These are phyloP conservation scores for Margaritispora aquatica DNA, from an alignment of 495 filamentous ascomycete species.

Conservation along the genomic window DNA sequence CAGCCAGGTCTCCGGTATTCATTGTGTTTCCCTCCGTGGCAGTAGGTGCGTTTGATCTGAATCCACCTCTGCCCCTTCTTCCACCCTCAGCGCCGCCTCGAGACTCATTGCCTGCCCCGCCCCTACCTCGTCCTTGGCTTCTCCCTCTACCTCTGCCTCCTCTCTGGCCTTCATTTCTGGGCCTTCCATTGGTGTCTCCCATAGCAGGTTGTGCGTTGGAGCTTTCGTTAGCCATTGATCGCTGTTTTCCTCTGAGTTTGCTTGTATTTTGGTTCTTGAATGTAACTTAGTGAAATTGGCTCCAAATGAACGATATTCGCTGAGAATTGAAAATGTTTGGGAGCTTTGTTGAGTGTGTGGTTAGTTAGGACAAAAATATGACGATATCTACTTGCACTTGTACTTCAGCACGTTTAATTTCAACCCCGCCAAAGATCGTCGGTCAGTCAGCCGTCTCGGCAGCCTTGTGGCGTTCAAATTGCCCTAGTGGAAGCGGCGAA, in stretches of 20 bases:
- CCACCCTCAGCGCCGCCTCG: background rate
- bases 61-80: conserved; percentile 14
- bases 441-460: background rate
- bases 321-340: background rate
- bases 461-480: background rate
- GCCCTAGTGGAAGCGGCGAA: no score
- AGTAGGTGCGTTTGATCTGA: conserved; percentile 4
- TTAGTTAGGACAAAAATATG: background rate
- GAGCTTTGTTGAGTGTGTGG: background rate
- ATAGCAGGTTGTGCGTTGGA: background rate
- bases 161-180: conserved; percentile 1
- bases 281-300: background rate
- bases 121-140: conserved; percentile 9
- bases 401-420: conserved; percentile 6
- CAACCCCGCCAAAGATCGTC: background rate
- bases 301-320: background rate
- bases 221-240: background rate
- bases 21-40: background rate
- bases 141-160: conserved; percentile 28
- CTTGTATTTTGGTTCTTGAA: background rate
- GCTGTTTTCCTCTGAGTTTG: no score
- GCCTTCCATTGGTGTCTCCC: background rate
- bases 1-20: conserved; percentile 5
- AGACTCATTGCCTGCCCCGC: background rate
- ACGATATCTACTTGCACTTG: background rate